Conservation (phyloP, 176 grass and related monocot species). For the Oryza coarctata region DNA sequence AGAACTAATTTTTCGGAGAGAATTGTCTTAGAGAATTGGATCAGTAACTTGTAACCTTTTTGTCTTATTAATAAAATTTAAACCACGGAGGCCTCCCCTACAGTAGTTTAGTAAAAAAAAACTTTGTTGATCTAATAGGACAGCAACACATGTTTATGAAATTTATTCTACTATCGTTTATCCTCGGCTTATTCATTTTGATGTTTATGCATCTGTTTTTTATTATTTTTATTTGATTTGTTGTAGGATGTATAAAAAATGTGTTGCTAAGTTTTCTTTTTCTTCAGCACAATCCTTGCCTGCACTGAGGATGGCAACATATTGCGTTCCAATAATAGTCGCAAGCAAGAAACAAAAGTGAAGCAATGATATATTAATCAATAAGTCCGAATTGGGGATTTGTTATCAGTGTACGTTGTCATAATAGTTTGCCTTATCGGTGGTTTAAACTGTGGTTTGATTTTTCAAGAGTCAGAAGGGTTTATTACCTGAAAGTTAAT, state of each 20-base stretch:
- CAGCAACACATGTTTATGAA: too few species aligned
- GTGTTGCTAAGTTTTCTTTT: conserved; percentile 13
- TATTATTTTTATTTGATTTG: background rate
- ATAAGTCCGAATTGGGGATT: background rate
- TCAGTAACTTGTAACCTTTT: too few species aligned
- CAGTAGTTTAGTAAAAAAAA: too few species aligned
- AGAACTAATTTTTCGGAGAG: too few species aligned
- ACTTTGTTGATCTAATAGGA: too few species aligned
- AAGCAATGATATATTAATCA: background rate
- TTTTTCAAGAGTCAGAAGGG: background rate
- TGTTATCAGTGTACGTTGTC: background rate
- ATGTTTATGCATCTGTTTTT: background rate
- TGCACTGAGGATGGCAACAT: conserved; percentile 72
- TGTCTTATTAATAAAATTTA: too few species aligned
- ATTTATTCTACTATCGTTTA: background rate
- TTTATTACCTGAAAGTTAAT: background rate
- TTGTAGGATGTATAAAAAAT: background rate
- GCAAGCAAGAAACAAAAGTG: background rate
- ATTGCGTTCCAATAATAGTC: conserved; percentile 40
- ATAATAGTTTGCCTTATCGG: background rate
- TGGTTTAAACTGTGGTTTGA: background rate
- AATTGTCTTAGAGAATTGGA: too few species aligned
- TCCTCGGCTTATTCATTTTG: background rate
- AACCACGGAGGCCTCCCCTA: too few species aligned
- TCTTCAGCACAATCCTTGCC: conserved; percentile 78